phyloP scores from a whole-genome alignment of 768 basidiomycete species.

The Agrocybe praecox region DNA sequence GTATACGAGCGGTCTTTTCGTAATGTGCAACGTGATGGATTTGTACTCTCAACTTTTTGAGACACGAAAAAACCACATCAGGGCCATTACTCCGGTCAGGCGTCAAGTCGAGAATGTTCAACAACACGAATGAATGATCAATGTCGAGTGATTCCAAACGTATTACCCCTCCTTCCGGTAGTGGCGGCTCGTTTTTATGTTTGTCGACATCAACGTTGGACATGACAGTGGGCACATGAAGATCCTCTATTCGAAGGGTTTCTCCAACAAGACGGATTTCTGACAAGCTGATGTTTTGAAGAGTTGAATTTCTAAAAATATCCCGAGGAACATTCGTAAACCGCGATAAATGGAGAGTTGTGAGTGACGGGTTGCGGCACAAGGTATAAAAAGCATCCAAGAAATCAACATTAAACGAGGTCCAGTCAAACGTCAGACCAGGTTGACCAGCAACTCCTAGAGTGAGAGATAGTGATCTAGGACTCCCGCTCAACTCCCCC shows the following conservation, averaged over 20 bases:
- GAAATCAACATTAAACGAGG: conserved; percentile 8
- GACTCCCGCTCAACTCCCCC: conserved; percentile 5
- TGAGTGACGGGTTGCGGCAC: conserved; percentile 13
- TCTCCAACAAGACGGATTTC: conserved; percentile 5
- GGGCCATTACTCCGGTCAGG: conserved; percentile 8
- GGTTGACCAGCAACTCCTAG: conserved; percentile 12
- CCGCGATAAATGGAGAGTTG: conserved; percentile 14
- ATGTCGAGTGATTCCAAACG: conserved; percentile 18
- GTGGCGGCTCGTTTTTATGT: neutral
- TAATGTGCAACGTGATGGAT: conserved; percentile 11
- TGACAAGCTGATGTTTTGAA: conserved; percentile 16
- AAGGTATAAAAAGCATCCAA: conserved; percentile 12
- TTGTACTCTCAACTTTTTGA: conserved; percentile 12
- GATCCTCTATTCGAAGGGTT: conserved; percentile 1
- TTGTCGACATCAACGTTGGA: neutral
- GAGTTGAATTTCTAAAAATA: conserved; percentile 9
- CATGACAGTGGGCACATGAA: neutral
- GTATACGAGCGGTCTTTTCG: conserved; percentile 11
- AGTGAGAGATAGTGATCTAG: conserved; percentile 16
- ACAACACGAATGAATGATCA: conserved; percentile 18
- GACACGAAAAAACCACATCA: conserved; percentile 11
- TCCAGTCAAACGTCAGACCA: conserved; percentile 17
- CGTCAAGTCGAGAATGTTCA: conserved; percentile 17
- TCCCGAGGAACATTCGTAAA: conserved; percentile 16
- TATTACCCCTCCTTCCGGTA: neutral